phyloP scores from a whole-genome alignment of 2,329 filamentous ascomycete genomes.

The Colletotrichum tropicicola region DNA sequence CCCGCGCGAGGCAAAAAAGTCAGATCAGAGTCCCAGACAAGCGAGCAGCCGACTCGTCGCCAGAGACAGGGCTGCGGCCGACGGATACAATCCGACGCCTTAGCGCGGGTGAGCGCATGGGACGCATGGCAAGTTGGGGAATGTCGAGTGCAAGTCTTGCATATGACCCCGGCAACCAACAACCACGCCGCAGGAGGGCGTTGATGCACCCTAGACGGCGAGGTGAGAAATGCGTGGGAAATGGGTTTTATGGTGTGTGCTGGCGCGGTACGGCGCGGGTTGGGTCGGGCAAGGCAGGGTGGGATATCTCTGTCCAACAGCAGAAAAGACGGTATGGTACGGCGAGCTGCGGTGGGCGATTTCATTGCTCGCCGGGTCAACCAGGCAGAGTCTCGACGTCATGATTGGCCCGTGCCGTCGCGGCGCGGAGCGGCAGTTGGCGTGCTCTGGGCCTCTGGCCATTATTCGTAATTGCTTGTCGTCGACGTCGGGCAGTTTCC shows the following conservation, averaged over 20 bases:
- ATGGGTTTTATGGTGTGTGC: too few relatives aligned
- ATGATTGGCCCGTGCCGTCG: conserved; percentile 16
- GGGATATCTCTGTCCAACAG: neutral
- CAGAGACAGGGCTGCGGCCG: conserved; percentile 1
- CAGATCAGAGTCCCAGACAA: conserved; percentile 8
- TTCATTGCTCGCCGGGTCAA: conserved; percentile 14
- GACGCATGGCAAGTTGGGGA: conserved; percentile 26
- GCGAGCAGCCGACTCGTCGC: conserved; percentile 4
- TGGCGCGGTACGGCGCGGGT: too few relatives aligned
- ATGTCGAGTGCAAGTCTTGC: conserved; percentile 27
- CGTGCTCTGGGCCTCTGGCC: conserved; percentile 23
- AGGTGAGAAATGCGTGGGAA: neutral
- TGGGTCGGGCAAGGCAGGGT: too few relatives aligned
- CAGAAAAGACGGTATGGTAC: too few relatives aligned
- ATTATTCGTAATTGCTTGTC: conserved; percentile 26
- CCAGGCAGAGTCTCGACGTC: conserved; percentile 18
- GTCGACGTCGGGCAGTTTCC: conserved; percentile 26
- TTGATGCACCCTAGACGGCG: neutral
- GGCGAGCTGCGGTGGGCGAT: neutral
- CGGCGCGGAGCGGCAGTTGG: too few relatives aligned
- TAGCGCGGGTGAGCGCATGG: conserved; percentile 19
- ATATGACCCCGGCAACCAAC: conserved; percentile 15
- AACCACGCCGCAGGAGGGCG: neutral
- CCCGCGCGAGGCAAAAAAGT: neutral
- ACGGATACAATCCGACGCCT: conserved; percentile 15